Base-by-base conservation (phyloP, 352 stramenopile genomes). In the Peronospora belbahrii region DNA sequence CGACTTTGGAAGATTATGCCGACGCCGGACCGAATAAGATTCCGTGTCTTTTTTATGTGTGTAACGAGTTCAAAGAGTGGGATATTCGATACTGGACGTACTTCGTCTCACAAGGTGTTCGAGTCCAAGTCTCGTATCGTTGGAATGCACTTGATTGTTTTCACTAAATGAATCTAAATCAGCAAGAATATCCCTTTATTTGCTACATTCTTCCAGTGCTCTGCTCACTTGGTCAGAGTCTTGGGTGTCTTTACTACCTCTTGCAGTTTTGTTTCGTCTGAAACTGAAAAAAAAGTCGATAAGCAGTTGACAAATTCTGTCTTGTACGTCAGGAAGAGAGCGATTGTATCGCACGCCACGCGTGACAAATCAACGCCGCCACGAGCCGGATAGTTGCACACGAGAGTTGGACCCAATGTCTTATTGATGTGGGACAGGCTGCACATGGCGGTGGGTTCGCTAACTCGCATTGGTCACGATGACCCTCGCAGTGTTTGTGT, bases 1-100 rank as follows among this genome's bases (percentile, higher is more conserved):
- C 42, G 37, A 44, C 45, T 66, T 42, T 42, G 31, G 59, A 67
- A 67, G 11, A 23, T 53, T 67, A 67, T 52, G 24, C 38, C 36
- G 23, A 11, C 14, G 18, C 22, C 37, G 31, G 42, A 47, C 37
- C 13, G 46, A 62, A 62, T 62, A 66, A 66, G 52, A 62, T 62
- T 51, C 23, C 33, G 11, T 23, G 46, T 32, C 14, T 24, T 37
- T 30, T 31, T 20, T 59, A 36, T 66, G 28, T 19, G 40, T 44
- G 13, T 49, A 9, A 30, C 19, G 6, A 48, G 35, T 48, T 37
- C 37, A 37, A 41, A 52, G 37, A 62, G 57, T 66, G 40, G 55
- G 33, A 66, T 48, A 24, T 49, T 27, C 17, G 49, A 19, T 2
- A 25, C 57, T 58, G 48, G 41, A 55, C 41, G 25, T 61, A 36